Evolutionary conservation across 1,284 basidiomycete species (phyloP).

Genomic region (Gomphus sp.): DNA sequence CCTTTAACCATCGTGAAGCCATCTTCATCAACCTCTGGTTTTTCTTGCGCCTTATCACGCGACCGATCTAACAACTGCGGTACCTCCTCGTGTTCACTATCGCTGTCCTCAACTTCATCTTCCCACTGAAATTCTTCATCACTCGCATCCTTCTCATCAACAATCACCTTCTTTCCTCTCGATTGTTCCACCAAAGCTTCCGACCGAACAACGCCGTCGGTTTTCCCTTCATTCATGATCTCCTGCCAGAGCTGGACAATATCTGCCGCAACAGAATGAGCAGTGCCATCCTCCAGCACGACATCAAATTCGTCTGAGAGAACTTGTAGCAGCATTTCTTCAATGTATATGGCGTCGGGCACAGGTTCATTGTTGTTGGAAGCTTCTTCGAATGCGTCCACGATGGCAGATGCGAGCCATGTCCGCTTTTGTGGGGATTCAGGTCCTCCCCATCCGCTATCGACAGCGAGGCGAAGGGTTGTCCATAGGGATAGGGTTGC

Average conservation of each 20-base stretch:
- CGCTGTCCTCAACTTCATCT: slow-evolving; percentile 39
- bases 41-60: slow-evolving; percentile 28
- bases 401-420: slow-evolving; percentile 74
- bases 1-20: slow-evolving; percentile 78
- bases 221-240: slow-evolving; percentile 28
- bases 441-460: slow-evolving; percentile 76
- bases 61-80: slow-evolving; percentile 41
- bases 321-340: slow-evolving; percentile 68
- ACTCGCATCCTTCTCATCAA: slow-evolving; percentile 31
- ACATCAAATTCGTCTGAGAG: slow-evolving; percentile 83
- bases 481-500: slow-evolving; percentile 76
- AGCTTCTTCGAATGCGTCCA: slow-evolving; percentile 72
- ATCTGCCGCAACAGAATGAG: slow-evolving; percentile 60
- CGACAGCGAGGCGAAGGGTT: slow-evolving; percentile 74
- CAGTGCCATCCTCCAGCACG: slow-evolving; percentile 73
- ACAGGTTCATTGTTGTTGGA: slow-evolving; percentile 24
- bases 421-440: slow-evolving; percentile 62
- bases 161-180: slow-evolving; percentile 44
- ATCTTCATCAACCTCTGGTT: slow-evolving; percentile 77
- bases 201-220: slow-evolving; percentile 39
- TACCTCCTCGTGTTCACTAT: slow-evolving; percentile 34
- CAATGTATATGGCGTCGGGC: slow-evolving; percentile 69
- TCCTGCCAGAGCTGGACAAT: slow-evolving; percentile 62
- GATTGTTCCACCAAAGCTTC: slow-evolving; percentile 55
- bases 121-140: slow-evolving; percentile 31